phyloP scores from a whole-genome alignment of 805 yeast species.

The Myxozyma nipponensis region DNA sequence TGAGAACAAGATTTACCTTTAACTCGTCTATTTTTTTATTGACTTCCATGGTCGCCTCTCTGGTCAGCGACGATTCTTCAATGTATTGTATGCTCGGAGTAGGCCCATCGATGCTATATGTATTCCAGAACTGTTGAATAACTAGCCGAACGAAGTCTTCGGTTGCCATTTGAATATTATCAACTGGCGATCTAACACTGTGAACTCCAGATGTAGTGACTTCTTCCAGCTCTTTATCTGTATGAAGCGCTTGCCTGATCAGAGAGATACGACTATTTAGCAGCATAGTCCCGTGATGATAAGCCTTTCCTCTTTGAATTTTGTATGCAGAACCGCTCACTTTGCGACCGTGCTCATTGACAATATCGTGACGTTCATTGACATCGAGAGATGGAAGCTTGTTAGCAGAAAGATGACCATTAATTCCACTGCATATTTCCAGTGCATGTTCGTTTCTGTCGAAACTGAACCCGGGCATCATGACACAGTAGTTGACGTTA shows the following conservation, averaged over 20 bases:
- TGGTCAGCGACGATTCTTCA: constrained; percentile 9
- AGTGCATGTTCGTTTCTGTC: constrained; percentile 51
- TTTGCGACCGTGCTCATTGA: constrained; percentile 48
- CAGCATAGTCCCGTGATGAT: constrained; percentile 96
- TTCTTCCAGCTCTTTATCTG: constrained; percentile 39
- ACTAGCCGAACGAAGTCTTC: constrained; percentile 49
- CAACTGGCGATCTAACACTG: constrained; percentile 78
- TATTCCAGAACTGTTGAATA: constrained; percentile 40
- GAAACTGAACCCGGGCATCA: constrained; percentile 65
- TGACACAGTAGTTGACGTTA: constrained; percentile 79
- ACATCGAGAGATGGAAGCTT: constrained; percentile 41
- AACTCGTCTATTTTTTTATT: constrained; percentile 8
- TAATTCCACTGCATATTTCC: constrained; percentile 44
- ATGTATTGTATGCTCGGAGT: neutral
- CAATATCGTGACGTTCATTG: constrained; percentile 78
- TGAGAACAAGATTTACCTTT: constrained; percentile 7
- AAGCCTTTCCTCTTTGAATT: constrained; percentile 71
- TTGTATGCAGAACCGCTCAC: constrained; percentile 93
- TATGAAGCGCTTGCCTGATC: constrained; percentile 52
- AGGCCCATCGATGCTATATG: constrained; percentile 28
- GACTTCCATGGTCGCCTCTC: constrained; percentile 6
- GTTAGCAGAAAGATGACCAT: constrained; percentile 22
- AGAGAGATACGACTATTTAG: constrained; percentile 59
- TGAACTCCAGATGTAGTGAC: constrained; percentile 55
- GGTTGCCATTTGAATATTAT: constrained; percentile 51